Conservation (phyloP, 2,329 filamentous ascomycete species). For the Ophiostoma fasciatum region DNA sequence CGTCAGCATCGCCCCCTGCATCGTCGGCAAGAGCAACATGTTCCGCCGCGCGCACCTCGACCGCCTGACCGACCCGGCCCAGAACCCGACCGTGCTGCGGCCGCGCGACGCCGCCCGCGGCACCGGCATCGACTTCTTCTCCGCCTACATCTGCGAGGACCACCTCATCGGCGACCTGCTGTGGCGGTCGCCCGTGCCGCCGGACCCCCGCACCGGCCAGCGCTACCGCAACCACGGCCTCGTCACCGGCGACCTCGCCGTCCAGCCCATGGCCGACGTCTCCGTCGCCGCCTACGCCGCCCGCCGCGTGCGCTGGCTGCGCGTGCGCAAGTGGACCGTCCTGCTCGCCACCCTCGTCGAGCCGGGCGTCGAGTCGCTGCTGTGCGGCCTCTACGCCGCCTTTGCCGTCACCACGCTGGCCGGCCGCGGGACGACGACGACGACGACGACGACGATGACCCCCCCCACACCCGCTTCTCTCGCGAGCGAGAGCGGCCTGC, state of each 20-base stretch:
- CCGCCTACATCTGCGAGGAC: constrained; percentile 92
- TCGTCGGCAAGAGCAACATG: constrained; percentile 97
- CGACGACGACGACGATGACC: too few species aligned
- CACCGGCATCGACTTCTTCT: constrained; percentile 80
- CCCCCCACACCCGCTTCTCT: too few species aligned
- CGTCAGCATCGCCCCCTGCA: constrained; percentile 77
- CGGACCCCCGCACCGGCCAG: not conserved
- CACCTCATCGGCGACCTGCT: constrained; percentile 87
- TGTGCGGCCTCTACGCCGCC: constrained; percentile 69
- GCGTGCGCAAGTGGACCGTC: constrained; percentile 91
- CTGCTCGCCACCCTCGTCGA: constrained; percentile 79
- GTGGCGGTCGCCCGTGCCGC: constrained; percentile 53
- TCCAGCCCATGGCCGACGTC: constrained; percentile 81
- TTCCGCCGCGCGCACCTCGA: constrained; percentile 87
- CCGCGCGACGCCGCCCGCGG: constrained; percentile 27
- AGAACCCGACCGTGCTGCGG: constrained; percentile 25
- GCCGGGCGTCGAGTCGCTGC: constrained; percentile 75
- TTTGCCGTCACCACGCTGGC: constrained; percentile 65
- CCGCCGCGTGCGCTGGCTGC: constrained; percentile 74
- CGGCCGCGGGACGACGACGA: too few species aligned
- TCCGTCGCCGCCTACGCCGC: constrained; percentile 62
- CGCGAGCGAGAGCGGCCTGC: too few species aligned
- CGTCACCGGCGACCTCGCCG: constrained; percentile 69
- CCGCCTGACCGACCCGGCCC: constrained; percentile 42
- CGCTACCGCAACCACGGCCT: constrained; percentile 66